Evolutionary conservation across 176 grass and related monocot genomes (phyloP).

Genomic region (Carex parvula): DNA sequence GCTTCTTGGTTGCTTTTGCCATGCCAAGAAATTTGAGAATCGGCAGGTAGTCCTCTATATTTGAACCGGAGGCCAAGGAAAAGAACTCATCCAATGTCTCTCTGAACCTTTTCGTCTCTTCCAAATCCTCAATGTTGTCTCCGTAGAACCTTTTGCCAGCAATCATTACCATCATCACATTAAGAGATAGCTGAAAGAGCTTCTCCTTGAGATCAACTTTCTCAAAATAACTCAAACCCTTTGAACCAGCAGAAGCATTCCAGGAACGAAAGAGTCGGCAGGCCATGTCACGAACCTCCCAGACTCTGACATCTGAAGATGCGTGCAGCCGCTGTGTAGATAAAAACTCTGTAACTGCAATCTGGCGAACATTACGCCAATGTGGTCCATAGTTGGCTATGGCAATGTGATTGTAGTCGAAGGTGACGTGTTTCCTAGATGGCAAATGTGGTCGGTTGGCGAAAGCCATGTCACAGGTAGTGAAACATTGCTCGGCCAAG

Average conservation of each 20-base stretch:
- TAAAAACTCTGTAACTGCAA: conserved; percentile 17
- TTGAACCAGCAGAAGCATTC: too few relatives aligned
- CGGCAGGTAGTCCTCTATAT: conserved; percentile 16
- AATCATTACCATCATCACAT: conserved; percentile 28
- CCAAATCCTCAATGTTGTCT: too few relatives aligned
- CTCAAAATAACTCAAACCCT: neutral
- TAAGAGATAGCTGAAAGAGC: conserved; percentile 33
- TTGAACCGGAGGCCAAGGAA: neutral
- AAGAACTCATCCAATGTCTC: neutral
- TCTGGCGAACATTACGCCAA: conserved; percentile 31
- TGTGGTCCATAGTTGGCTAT: conserved; percentile 10
- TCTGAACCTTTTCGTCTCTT: too few relatives aligned
- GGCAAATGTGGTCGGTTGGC: too few relatives aligned
- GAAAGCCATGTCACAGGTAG: conserved; percentile 24
- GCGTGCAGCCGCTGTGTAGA: conserved; percentile 4
- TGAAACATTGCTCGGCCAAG: conserved; percentile 33
- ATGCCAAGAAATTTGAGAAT: neutral
- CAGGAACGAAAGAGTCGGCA: conserved; percentile 1
- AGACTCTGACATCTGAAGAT: neutral
- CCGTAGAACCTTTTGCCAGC: too few relatives aligned
- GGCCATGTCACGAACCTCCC: neutral
- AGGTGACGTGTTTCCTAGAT: neutral
- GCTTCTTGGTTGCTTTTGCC: neutral
- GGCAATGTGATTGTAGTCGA: neutral
- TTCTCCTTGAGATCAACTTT: neutral